These are phyloP conservation scores for Penicillium diatomitis DNA, from an alignment of 495 filamentous ascomycete species.

Conservation along the genomic window DNA sequence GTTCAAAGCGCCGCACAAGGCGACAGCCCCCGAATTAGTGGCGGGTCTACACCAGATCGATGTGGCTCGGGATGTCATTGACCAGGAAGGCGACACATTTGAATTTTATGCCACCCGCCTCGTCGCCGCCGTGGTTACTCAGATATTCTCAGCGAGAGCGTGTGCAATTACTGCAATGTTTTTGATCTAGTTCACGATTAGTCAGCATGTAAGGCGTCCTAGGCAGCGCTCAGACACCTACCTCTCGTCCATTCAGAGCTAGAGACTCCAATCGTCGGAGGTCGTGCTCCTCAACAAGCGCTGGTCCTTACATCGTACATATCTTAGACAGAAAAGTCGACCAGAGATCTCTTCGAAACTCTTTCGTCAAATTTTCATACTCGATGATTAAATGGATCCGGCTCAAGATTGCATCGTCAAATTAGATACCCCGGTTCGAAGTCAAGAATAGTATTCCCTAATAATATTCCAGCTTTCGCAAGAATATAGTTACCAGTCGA, in stretches of 20 bases:
- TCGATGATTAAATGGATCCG: background rate
- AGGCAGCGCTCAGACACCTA: constrained; percentile 1
- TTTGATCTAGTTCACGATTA: background rate
- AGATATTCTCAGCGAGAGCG: constrained; percentile 40
- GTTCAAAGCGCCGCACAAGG: constrained; percentile 20
- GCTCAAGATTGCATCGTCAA: constrained; percentile 21
- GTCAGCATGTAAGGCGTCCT: background rate
- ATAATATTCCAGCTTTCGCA: constrained; percentile 50
- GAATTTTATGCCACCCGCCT: constrained; percentile 19
- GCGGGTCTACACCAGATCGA: constrained; percentile 22
- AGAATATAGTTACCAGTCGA: constrained; percentile 24
- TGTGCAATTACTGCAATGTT: too few relatives aligned
- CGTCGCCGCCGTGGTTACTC: constrained; percentile 30
- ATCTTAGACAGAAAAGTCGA: background rate
- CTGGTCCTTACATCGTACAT: constrained; percentile 6
- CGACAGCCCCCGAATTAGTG: constrained; percentile 19
- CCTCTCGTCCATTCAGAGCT: constrained; percentile 19
- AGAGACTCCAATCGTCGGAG: constrained; percentile 10
- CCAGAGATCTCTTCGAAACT: background rate
- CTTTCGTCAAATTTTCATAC: background rate
- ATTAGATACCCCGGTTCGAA: constrained; percentile 17
- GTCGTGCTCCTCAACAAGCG: constrained; percentile 8
- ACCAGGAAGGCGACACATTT: constrained; percentile 21
- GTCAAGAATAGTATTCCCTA: constrained; percentile 30
- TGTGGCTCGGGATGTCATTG: constrained; percentile 19